Evolutionary conservation across 2,329 filamentous ascomycete species (phyloP).

Genomic region (Aspergillus sp.): DNA sequence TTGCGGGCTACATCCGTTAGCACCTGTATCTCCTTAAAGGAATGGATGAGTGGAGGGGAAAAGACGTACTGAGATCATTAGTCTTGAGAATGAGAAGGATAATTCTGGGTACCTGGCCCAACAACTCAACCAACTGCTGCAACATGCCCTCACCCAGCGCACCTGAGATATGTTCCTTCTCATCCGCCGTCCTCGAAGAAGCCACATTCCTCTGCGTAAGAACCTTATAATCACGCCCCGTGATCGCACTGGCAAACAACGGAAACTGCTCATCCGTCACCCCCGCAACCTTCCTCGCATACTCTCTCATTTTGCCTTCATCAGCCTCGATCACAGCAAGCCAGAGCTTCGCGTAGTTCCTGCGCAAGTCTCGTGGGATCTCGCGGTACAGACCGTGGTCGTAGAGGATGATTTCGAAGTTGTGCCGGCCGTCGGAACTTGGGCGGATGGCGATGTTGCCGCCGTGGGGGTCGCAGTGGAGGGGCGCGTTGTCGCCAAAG

Average conservation of each 20-base stretch:
- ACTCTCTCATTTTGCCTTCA: constrained; percentile 75
- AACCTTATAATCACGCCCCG: constrained; percentile 80
- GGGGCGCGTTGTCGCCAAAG: constrained; percentile 76
- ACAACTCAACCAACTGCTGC: constrained; percentile 76
- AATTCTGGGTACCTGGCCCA: constrained; percentile 82
- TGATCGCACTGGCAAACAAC: constrained; percentile 92
- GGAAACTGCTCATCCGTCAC: constrained; percentile 87
- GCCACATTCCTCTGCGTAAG: constrained; percentile 54
- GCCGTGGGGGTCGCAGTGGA: constrained; percentile 95
- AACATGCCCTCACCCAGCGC: constrained; percentile 83
- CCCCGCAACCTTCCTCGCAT: constrained; percentile 81
- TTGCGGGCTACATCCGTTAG: constrained; percentile 54
- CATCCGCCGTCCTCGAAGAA: constrained; percentile 59
- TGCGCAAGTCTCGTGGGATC: constrained; percentile 69
- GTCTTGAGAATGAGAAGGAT: constrained; percentile 96
- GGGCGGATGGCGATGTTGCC: constrained; percentile 90
- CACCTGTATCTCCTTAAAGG: constrained; percentile 2
- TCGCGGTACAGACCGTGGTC: constrained; percentile 95
- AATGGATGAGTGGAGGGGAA: neutral
- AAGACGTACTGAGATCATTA: constrained; percentile 70
- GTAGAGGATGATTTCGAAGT: constrained; percentile 94
- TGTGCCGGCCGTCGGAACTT: constrained; percentile 58
- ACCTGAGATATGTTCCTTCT: constrained; percentile 79
- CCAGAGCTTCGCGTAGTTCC: constrained; percentile 95
- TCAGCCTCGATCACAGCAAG: constrained; percentile 89